phyloP scores from a whole-genome alignment of 208 protist species.

The Porcisia hertigi region DNA sequence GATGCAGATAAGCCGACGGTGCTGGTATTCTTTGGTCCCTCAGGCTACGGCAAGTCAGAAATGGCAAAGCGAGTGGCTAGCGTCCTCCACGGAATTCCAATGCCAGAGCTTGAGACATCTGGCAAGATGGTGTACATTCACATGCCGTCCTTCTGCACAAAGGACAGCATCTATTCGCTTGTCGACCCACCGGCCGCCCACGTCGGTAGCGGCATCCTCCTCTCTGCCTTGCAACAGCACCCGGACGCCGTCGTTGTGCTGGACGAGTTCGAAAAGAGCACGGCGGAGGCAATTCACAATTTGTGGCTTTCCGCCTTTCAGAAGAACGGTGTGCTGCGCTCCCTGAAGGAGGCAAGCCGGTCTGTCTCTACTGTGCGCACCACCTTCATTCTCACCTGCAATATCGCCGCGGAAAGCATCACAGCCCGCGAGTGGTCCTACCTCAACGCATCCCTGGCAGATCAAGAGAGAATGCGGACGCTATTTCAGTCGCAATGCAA shows the following conservation, averaged over 20 bases:
- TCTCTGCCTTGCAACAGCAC: conserved; percentile 69
- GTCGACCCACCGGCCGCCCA: conserved; percentile 86
- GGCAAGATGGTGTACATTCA: conserved; percentile 86
- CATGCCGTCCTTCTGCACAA: conserved; percentile 86
- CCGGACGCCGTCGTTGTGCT: conserved; percentile 81
- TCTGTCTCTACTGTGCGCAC: conserved; percentile 72
- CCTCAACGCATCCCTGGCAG: conserved; percentile 30
- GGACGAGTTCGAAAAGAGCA: conserved; percentile 89
- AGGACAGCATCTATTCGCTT: conserved; percentile 87
- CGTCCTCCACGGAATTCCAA: conserved; percentile 53
- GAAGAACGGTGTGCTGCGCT: conserved; percentile 83
- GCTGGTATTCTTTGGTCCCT: conserved; percentile 83
- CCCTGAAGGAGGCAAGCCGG: conserved; percentile 71
- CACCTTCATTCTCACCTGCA: conserved; percentile 87
- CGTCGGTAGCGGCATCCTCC: conserved; percentile 79
- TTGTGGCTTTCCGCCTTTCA: conserved; percentile 90
- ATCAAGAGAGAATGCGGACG: conserved; percentile 44
- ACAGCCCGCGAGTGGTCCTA: conserved; percentile 36
- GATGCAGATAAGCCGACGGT: conserved; percentile 80
- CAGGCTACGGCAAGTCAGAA: conserved; percentile 86
- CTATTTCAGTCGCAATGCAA: conserved; percentile 53
- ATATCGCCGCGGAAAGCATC: conserved; percentile 66
- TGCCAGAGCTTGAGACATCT: conserved; percentile 44
- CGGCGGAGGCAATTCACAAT: conserved; percentile 79
- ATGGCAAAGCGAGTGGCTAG: conserved; percentile 68